Evolutionary conservation across 768 basidiomycete species (phyloP), one percentile per base, ranked within the genome.

Genomic region (Boletus patriciae): DNA sequence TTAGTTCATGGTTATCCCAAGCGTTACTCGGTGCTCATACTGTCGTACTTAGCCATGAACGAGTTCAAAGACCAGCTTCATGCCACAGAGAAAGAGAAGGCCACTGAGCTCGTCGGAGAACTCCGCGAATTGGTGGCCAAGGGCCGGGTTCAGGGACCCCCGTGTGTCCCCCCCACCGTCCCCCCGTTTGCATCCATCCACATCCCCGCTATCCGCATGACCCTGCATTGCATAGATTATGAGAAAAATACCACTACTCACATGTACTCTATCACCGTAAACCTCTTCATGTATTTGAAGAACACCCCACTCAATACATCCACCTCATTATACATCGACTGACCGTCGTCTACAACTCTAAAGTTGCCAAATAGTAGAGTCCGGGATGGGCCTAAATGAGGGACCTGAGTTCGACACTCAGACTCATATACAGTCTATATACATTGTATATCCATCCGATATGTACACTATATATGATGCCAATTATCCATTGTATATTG

Each of bases 11-110:
- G 11, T 37, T 25, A 6, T 41, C 6, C 27, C 25, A 16, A 33
- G 10, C 0, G 13, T 34, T n/a, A 5, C 4, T 12, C 33, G 0
- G 9, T 46, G 27, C 50, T 70, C 12, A 68, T 23, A 3, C 15
- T 51, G 9, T 33, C 13, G 36, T 58, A 10, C 23, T 6, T 64
- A 92, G 92, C 94, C 18, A 91, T 98, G 88, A 84, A 80, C 67
- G 97, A 99, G 77, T 98, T 98, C 84, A 94, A 95, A 80, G 92
- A 96, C 45, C 94, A 98, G 70, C 85, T 99, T 54, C 95, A 98
- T 62, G 84, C 84, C 8, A 73, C 85, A 3, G 97, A 99, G 83
- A 89, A 89, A 77, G 94, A 95, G 69, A 98, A 95, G 79, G 95
- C 98, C 63, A 76, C 86, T 51, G 88, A 88, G 74, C 88, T 96